Evolutionary conservation across 176 grass and related monocot genomes (phyloP).

Genomic region (Aegilops umbellulata): DNA sequence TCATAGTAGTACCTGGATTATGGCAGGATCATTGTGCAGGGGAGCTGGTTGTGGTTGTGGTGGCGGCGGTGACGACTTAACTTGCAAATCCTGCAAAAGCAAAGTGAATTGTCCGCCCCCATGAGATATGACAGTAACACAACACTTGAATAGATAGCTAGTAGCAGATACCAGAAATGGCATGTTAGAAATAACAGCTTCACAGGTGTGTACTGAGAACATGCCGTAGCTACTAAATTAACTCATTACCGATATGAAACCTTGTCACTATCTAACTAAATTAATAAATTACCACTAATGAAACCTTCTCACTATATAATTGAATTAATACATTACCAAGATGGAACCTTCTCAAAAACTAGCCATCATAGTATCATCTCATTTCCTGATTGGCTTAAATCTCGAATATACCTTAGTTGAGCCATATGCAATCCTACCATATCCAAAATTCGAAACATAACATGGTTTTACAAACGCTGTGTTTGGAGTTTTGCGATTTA

Average conservation of each 20-base stretch:
- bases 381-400: neutral
- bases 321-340: neutral
- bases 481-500: neutral
- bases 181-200: neutral
- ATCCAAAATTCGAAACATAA: neutral
- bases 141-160: neutral
- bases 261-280: neutral
- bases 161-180: neutral
- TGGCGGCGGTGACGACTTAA: constrained; percentile 62
- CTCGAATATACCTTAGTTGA: neutral
- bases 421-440: neutral
- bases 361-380: neutral
- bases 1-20: constrained; percentile 65
- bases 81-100: constrained; percentile 75
- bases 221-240: neutral
- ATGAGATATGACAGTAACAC: constrained; percentile 5
- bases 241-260: neutral
- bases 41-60: constrained; percentile 39
- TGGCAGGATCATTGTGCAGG: constrained; percentile 78
- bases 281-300: neutral
- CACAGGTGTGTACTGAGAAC: neutral
- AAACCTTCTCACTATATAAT: neutral
- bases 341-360: neutral
- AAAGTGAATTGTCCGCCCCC: neutral
- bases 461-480: neutral